Base-by-base conservation (phyloP, 1,284 basidiomycete genomes). In the Leccinum angustisporum region DNA sequence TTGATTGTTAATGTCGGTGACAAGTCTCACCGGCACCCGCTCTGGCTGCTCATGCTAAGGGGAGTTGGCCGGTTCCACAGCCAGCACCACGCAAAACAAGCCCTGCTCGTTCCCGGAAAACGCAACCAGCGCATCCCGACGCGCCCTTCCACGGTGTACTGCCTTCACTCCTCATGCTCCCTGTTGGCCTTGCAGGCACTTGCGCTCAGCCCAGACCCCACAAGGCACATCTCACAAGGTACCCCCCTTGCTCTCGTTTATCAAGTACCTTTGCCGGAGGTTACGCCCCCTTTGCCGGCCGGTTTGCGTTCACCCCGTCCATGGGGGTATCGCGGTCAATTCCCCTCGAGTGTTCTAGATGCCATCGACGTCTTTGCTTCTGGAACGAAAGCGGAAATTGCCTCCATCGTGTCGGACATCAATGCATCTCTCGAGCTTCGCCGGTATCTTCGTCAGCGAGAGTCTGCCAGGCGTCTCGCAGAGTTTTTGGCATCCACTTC, bases 11-110 rank as follows among this genome's bases (percentile, higher is more conserved):
- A 31, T 13, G 11, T 27, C 5, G 4, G 18, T 69, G 71, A 65
- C 70, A 68, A 27, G 71, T 71, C 74, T 72, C n/a, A n/a, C n/a
- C n/a, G n/a, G n/a, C 67, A 66, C 70, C 73, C 77, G 68, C 66
- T 74, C 80, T 80, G 80, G 80, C 83, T 84, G 85, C 86, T 84
- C 84, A 89, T 89, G 87, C 86, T 84, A 78, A 84, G 81, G 83
- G 82, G 82, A 77, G 80, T 77, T 70, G 75, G 80, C 73, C 77
- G 80, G 77, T 75, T 79, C 75, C 79, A 77, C 77, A 83, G 82
- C 80, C 83, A 81, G 73, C 77, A 73, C 18, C 76, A 79, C 76
- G 75, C 80, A 71, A 78, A 81, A 68, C 78, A 74, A 64, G 65
- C 65, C 64, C 56, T 66, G 50, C 62, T 64, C 67, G 63, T 61